Evolutionary conservation across 129 eudicot genomes (phyloP).

Genomic region (Pittosporum tobira): DNA sequence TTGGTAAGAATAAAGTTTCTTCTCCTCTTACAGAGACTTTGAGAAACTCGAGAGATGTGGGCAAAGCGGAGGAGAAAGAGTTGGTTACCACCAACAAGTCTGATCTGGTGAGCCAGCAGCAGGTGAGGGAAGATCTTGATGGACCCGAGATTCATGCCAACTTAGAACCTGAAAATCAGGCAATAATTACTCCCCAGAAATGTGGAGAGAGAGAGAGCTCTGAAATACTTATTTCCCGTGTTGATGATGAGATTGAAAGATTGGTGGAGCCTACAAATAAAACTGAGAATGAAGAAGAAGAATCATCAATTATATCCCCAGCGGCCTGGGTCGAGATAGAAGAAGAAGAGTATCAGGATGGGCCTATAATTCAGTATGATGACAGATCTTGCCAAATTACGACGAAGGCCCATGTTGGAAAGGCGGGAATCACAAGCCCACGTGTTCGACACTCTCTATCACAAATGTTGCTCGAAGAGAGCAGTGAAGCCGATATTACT

Average conservation of each 20-base stretch:
- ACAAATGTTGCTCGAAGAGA: constrained; percentile 92
- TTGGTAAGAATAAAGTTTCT: constrained; percentile 30
- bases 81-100: constrained; percentile 22
- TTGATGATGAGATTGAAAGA: constrained; percentile 20
- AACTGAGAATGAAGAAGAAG: constrained; percentile 41
- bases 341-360: constrained; percentile 55
- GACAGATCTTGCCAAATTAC: constrained; percentile 26
- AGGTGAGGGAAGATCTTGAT: constrained; percentile 28
- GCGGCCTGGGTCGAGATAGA: constrained; percentile 78
- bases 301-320: constrained; percentile 51
- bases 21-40: constrained; percentile 32
- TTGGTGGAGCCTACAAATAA: constrained; percentile 21
- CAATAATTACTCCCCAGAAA: constrained; percentile 21
- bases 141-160: constrained; percentile 12
- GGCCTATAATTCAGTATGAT: constrained; percentile 25
- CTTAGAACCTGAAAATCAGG: constrained; percentile 21
- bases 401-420: constrained; percentile 27
- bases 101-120: constrained; percentile 30
- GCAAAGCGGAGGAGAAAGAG: constrained; percentile 28
- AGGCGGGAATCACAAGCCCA: constrained; percentile 35
- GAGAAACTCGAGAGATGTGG: constrained; percentile 26
- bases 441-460: constrained; percentile 89
- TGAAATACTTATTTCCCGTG: constrained; percentile 14
- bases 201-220: constrained; percentile 24
- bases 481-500: constrained; percentile 54